Base-by-base conservation (phyloP, 1,284 basidiomycete species). In the Rhodotorula glutinis region DNA sequence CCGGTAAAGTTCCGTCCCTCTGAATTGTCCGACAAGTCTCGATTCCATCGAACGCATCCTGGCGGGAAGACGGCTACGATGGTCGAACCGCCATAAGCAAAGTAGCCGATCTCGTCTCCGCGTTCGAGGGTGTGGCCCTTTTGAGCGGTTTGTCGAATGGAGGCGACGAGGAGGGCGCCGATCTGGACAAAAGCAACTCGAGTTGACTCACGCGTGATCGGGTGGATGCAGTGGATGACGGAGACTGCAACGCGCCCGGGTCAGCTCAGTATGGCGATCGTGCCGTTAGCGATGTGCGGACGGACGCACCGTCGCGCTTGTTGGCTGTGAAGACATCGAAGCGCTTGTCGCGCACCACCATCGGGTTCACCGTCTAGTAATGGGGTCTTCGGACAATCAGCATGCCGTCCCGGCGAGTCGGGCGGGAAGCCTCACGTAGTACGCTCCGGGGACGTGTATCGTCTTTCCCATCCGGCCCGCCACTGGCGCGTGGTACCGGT, bases 1-100 rank as follows among this genome's bases (percentile, higher is more conserved):
- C 56, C 46, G 1, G 43, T 25, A 1, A 8, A n/a, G 25, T 68
- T 82, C 25, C 83, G 80, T 61, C 82, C 79, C 23, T 62, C 54
- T 44, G 78, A 76, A 62, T 79, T 79, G 14, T 89, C 83, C 38
- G 92, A 75, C 25, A 97, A 79, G 78, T 98, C 95, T 72, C 92
- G 88, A 75, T 98, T 94, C 88, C 91, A 97, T 75, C 86, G 81
- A 7, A 96, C 84, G 1, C 79, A 83, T 4, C 87, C 90, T 74
- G 85, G 87, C 79, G 93, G 90, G 71, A 95, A 92, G n/a, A 95
- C 78, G 53, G 89, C 80, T 21, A 95, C 90, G 70, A 95, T 88
- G 2, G 92, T 96, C 30, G 89, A 92, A 0, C 93, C 92, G 61
- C 91, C 92, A 76, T 94, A 95, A 0, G 91, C 79, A 73, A 82